These are phyloP conservation scores for Saxispiralis lemnorum DNA, from an alignment of 495 filamentous ascomycete species.

Conservation along the genomic window DNA sequence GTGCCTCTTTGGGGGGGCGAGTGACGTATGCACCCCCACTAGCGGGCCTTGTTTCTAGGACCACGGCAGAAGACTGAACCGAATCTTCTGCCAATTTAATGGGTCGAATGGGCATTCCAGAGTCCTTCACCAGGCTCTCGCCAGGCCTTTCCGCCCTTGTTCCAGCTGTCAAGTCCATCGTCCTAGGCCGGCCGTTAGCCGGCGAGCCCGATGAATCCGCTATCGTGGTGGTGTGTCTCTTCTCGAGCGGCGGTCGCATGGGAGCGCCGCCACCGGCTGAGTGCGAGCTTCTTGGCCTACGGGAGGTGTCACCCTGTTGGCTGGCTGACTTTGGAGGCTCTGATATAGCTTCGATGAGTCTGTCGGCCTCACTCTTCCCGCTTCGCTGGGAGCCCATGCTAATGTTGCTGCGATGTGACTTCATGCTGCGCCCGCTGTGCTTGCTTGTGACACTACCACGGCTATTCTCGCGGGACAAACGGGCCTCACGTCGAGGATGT, in stretches of 20 bases:
- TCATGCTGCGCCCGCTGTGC: constrained; percentile 31
- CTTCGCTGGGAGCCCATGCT: constrained; percentile 25
- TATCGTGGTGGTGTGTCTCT: constrained; percentile 2
- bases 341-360: constrained; percentile 59
- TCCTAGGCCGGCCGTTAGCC: no score
- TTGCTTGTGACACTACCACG: constrained; percentile 27
- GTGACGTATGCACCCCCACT: no score
- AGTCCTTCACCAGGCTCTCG: no score
- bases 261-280: background rate
- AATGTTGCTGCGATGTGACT: constrained; percentile 35
- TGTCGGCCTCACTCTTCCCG: constrained; percentile 49
- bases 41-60: background rate
- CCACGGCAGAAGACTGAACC: background rate
- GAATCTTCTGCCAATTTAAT: constrained; percentile 18
- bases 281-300: background rate
- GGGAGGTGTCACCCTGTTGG: constrained; percentile 16
- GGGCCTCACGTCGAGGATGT: no score
- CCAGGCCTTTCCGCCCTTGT: no score
- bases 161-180: no score
- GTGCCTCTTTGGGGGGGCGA: background rate
- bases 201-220: no score
- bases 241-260: constrained; percentile 6
- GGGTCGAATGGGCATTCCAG: constrained; percentile 14
- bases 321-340: constrained; percentile 33
- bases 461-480: constrained; percentile 21